Conservation (phyloP, 805 yeast species). For the Lipomyces sp. region DNA sequence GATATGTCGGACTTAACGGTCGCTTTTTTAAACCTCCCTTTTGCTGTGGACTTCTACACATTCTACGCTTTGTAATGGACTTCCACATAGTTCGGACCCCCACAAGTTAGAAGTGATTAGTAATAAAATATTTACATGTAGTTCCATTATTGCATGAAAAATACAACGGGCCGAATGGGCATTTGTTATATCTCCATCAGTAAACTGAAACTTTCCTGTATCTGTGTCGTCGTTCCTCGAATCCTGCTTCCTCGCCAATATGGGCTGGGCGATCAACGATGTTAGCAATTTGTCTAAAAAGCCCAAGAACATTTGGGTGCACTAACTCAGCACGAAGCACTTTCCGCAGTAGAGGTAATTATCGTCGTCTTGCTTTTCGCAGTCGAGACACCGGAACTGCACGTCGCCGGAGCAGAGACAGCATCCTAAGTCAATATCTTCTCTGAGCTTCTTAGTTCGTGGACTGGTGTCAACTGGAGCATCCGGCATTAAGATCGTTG, state of each 20-base stretch:
- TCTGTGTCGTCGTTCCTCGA: constrained; percentile 23
- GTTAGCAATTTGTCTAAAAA: no score
- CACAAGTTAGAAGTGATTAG: no score
- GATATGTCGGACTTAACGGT: no score
- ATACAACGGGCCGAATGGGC: background rate
- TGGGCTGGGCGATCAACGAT: constrained; percentile 21
- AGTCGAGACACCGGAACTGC: constrained; percentile 23
- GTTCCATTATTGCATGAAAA: background rate
- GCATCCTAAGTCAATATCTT: constrained; percentile 27
- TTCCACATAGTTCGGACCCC: no score
- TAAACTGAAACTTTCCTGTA: constrained; percentile 14
- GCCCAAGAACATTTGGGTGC: background rate
- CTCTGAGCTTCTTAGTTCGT: constrained; percentile 14
- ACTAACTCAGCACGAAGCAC: constrained; percentile 24
- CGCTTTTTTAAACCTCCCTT: no score
- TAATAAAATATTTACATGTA: background rate
- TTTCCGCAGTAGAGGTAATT: constrained; percentile 26
- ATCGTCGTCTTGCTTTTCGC: constrained; percentile 26
- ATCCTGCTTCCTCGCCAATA: constrained; percentile 26
- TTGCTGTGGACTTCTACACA: no score
- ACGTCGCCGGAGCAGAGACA: constrained; percentile 28
- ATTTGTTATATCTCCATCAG: background rate
- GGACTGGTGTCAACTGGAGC: constrained; percentile 9
- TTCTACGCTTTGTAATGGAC: no score
- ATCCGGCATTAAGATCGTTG: constrained; percentile 12